These are phyloP conservation scores for Annulohypoxylon nitens DNA, from an alignment of 495 filamentous ascomycete species.

Conservation along the genomic window DNA sequence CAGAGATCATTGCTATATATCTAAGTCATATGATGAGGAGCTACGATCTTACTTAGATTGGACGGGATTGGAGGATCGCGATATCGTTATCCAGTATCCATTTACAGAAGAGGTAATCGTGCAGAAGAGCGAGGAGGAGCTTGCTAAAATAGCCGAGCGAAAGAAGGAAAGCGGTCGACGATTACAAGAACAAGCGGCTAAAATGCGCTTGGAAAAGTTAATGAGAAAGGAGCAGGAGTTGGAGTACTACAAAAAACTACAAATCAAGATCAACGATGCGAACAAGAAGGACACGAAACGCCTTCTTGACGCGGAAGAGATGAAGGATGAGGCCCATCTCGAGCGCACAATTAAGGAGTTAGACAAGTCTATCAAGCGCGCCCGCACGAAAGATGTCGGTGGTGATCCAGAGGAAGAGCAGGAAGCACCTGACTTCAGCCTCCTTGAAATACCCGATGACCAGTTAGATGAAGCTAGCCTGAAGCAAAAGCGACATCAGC, in stretches of 20 bases:
- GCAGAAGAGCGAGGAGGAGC: constrained; percentile 93
- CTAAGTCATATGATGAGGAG: constrained; percentile 83
- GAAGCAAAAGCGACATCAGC: constrained; percentile 91
- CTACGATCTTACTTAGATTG: constrained; percentile 81
- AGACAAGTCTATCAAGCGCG: constrained; percentile 86
- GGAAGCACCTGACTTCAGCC: constrained; percentile 83
- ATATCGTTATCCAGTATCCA: constrained; percentile 90
- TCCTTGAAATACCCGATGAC: constrained; percentile 91
- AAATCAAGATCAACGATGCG: constrained; percentile 69
- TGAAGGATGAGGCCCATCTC: constrained; percentile 88
- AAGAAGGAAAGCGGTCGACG: constrained; percentile 92
- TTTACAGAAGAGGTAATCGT: constrained; percentile 89
- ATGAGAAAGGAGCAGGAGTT: constrained; percentile 96
- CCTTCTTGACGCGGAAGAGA: constrained; percentile 87
- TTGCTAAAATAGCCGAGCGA: constrained; percentile 86
- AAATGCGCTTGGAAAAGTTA: constrained; percentile 93
- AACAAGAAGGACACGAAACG: constrained; percentile 92
- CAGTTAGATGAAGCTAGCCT: constrained; percentile 90
- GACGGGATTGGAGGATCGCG: constrained; percentile 88
- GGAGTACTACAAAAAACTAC: constrained; percentile 90
- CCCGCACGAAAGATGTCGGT: constrained; percentile 91
- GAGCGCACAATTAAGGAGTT: constrained; percentile 87
- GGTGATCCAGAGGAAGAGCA: constrained; percentile 80
- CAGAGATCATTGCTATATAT: constrained; percentile 91
- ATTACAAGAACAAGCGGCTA: constrained; percentile 95